Conservation (phyloP, 1,139 yeast genomes). For the Magnusiomyces paraingens region DNA sequence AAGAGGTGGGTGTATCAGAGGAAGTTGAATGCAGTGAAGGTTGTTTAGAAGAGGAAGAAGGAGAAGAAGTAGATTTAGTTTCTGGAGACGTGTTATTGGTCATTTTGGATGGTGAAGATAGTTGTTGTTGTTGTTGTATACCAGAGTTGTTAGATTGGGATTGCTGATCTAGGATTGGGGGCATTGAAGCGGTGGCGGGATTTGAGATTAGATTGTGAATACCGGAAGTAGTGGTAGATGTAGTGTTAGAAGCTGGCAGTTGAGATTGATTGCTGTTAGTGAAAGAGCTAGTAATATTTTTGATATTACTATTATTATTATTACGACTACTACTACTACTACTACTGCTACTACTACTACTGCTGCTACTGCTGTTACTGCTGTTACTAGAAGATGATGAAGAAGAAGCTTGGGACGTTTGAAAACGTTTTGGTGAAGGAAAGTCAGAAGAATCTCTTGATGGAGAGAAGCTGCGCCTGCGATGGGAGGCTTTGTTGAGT, state of each 20-base stretch:
- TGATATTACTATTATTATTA: too few relatives aligned
- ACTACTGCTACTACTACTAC: neutral
- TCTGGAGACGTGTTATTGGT: conserved; percentile 3
- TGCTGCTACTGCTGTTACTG: too few relatives aligned
- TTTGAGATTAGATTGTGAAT: neutral
- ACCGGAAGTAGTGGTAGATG: neutral
- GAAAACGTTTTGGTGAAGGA: conserved; percentile 5
- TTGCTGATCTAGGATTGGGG: neutral
- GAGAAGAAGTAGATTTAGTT: conserved; percentile 3
- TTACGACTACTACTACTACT: too few relatives aligned
- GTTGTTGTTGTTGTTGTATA: conserved; percentile 4
- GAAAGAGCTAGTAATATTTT: too few relatives aligned
- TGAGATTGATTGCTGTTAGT: neutral
- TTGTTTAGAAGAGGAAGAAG: conserved; percentile 1
- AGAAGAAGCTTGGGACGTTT: neutral
- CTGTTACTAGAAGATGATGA: neutral
- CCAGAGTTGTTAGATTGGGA: conserved; percentile 1
- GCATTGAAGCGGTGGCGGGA: conserved; percentile 1
- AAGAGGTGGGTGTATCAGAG: neutral
- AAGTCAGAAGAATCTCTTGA: conserved; percentile 5
- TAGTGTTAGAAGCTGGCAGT: neutral
- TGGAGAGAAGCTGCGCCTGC: conserved; percentile 6
- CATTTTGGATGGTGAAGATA: too few relatives aligned
- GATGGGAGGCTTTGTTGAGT: conserved; percentile 1
- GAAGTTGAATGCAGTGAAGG: neutral